Evolutionary conservation across 805 yeast genomes (phyloP).

Genomic region (Yarrowia divulgata): DNA sequence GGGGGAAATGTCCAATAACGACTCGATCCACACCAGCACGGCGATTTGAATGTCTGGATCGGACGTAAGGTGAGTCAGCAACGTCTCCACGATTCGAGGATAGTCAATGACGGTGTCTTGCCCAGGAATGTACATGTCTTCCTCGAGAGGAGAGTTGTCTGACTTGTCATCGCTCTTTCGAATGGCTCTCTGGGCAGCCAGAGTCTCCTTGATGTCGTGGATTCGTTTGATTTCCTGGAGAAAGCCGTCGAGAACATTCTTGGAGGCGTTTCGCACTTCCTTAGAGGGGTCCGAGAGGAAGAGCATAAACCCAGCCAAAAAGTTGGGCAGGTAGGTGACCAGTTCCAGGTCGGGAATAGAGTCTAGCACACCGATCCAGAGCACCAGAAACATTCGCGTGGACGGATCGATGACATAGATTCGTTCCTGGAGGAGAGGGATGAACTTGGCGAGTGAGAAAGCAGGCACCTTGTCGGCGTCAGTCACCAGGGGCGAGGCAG

Average conservation of each 20-base stretch:
- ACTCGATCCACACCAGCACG: conserved; percentile 82
- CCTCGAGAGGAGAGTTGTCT: conserved; percentile 53
- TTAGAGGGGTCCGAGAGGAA: conserved; percentile 83
- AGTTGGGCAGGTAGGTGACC: conserved; percentile 85
- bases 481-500: conserved; percentile 31
- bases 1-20: conserved; percentile 75
- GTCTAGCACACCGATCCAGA: conserved; percentile 92
- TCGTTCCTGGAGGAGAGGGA: conserved; percentile 89
- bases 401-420: conserved; percentile 92
- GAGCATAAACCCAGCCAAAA: conserved; percentile 80
- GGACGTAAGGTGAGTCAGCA: conserved; percentile 77
- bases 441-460: conserved; percentile 83
- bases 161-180: conserved; percentile 43
- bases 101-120: conserved; percentile 85
- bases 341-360: conserved; percentile 91
- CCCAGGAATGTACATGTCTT: conserved; percentile 69
- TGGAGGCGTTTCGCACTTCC: conserved; percentile 88
- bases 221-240: conserved; percentile 81
- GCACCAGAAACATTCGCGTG: conserved; percentile 87
- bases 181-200: conserved; percentile 38
- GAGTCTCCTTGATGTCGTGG: conserved; percentile 65
- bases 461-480: conserved; percentile 63
- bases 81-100: conserved; percentile 77
- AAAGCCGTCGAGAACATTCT: conserved; percentile 73
- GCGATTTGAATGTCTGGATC: conserved; percentile 80